Evolutionary conservation across 140 eudicot species (phyloP).

Genomic region (Erigeron philadelphicus): DNA sequence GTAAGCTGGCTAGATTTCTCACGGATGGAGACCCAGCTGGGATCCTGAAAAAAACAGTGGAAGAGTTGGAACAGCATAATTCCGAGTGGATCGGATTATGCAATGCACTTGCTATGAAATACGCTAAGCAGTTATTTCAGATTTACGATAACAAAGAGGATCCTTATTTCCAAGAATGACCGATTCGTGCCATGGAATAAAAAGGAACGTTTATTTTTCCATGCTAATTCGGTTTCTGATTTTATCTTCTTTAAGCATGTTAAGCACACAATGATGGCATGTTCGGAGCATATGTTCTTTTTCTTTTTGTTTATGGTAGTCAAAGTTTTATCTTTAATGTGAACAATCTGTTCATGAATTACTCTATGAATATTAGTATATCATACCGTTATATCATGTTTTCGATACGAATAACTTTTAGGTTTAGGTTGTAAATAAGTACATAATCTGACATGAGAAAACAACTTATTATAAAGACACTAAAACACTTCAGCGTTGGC

Average conservation of each 20-base stretch:
- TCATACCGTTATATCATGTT: too few species aligned
- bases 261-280: neutral
- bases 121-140: slow-evolving; percentile 65
- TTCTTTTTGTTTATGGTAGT: neutral
- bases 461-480: too few species aligned
- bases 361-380: too few species aligned
- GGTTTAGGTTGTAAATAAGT: too few species aligned
- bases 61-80: slow-evolving; percentile 42
- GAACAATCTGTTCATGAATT: too few species aligned
- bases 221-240: neutral
- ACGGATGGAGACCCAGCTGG: slow-evolving; percentile 52
- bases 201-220: neutral
- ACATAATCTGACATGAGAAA: too few species aligned
- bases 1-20: slow-evolving; percentile 56
- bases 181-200: neutral
- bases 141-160: slow-evolving; percentile 64
- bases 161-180: slow-evolving; percentile 42
- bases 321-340: too few species aligned
- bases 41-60: slow-evolving; percentile 50
- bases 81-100: slow-evolving; percentile 43
- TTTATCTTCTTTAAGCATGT: neutral
- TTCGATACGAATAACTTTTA: too few species aligned
- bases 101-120: slow-evolving; percentile 46
- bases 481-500: too few species aligned
- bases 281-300: neutral